phyloP scores from a whole-genome alignment of 1,284 basidiomycete species.

The Gymnopus androsaceus region DNA sequence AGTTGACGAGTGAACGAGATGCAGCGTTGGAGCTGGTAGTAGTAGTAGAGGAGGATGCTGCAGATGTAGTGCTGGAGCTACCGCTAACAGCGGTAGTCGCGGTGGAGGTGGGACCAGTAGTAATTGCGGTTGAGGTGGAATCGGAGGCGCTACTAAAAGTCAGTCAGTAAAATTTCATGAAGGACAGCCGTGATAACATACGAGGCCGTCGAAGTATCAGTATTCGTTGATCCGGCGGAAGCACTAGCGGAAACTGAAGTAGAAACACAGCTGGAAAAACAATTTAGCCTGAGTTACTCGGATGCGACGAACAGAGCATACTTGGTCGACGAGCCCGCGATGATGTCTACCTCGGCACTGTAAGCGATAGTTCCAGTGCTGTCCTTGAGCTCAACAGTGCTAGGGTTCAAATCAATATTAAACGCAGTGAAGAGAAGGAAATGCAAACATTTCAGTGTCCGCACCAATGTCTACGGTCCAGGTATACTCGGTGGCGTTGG shows the following conservation, averaged over 20 bases:
- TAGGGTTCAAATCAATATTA: conserved; percentile 27
- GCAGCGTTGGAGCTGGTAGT: conserved; percentile 8
- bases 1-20: not conserved
- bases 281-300: too few species aligned
- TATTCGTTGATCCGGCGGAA: conserved; percentile 15
- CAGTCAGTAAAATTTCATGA: too few species aligned
- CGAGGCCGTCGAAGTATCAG: too few species aligned
- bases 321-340: conserved; percentile 42
- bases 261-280: conserved; percentile 27
- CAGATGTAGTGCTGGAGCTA: not conserved
- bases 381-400: conserved; percentile 61
- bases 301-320: conserved; percentile 19
- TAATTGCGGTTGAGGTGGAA: not conserved
- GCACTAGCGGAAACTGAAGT: conserved; percentile 14
- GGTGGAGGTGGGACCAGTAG: too few species aligned
- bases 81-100: too few species aligned
- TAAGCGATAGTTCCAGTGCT: conserved; percentile 56
- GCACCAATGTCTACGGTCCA: conserved; percentile 63
- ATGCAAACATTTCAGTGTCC: conserved; percentile 57
- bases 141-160: conserved; percentile 16
- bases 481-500: conserved; percentile 48
- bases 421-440: conserved; percentile 4
- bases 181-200: too few species aligned
- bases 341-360: conserved; percentile 56
- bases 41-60: not conserved